These are phyloP conservation scores for Crithidia bombi DNA, from an alignment of 208 protist genomes.

Conservation along the genomic window DNA sequence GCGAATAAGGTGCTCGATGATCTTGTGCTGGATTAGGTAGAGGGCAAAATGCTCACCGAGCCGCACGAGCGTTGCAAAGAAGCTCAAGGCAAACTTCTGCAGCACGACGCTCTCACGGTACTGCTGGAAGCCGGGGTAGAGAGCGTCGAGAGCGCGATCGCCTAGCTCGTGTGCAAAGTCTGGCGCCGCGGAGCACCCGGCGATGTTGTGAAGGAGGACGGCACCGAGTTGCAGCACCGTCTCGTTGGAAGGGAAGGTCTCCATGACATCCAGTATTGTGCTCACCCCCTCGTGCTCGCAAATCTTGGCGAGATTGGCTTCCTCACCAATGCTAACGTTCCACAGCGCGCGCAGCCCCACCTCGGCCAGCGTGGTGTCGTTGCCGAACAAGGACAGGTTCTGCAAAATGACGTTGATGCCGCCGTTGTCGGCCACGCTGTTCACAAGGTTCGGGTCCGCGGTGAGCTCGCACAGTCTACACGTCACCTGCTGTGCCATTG, in stretches of 20 bases:
- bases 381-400: constrained; percentile 57
- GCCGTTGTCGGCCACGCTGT: constrained; percentile 54
- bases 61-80: constrained; percentile 69
- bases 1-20: constrained; percentile 64
- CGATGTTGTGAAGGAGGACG: constrained; percentile 84
- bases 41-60: constrained; percentile 50
- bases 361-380: constrained; percentile 58
- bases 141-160: constrained; percentile 43
- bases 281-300: constrained; percentile 51
- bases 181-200: constrained; percentile 33
- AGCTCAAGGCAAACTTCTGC: constrained; percentile 86
- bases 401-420: constrained; percentile 68
- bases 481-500: constrained; percentile 63
- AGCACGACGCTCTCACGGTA: constrained; percentile 67
- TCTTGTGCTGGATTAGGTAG: constrained; percentile 47
- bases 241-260: constrained; percentile 62
- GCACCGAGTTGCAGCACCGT: constrained; percentile 69
- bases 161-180: constrained; percentile 50
- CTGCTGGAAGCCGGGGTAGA: constrained; percentile 56
- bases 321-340: constrained; percentile 78
- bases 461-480: constrained; percentile 76
- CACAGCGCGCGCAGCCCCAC: constrained; percentile 78
- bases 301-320: constrained; percentile 43
- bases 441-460: constrained; percentile 43
- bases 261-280: constrained; percentile 63